Conservation (phyloP, 2,329 filamentous ascomycete species). For the Lachnellula subtilissima region DNA sequence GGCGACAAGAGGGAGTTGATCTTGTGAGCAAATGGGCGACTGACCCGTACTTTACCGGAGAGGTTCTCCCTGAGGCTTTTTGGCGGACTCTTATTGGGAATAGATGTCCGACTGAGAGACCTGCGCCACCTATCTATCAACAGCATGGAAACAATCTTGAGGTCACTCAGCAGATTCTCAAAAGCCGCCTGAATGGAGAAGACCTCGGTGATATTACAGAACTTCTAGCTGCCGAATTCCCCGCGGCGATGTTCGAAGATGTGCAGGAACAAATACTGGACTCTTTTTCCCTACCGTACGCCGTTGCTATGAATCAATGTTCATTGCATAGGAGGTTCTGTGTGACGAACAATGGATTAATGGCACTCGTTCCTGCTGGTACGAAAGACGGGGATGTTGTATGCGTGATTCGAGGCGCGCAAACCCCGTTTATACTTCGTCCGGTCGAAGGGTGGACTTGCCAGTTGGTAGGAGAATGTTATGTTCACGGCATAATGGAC, state of each 20-base stretch:
- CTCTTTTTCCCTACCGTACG: neutral
- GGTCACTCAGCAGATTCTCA: neutral
- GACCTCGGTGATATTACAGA: neutral
- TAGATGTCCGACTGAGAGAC: neutral
- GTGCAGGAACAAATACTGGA: neutral
- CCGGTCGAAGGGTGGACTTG: neutral
- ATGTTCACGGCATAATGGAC: neutral
- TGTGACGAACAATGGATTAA: neutral
- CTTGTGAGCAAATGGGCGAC: neutral
- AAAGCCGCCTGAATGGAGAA: neutral
- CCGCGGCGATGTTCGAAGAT: neutral
- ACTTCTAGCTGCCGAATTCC: neutral
- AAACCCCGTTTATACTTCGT: neutral
- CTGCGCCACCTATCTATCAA: neutral
- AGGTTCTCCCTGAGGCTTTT: neutral
- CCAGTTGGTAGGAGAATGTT: neutral
- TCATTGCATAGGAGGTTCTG: neutral
- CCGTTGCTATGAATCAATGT: neutral
- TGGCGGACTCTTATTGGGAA: neutral
- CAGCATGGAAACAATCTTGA: neutral
- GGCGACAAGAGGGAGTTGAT: neutral
- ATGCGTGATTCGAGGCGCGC: neutral
- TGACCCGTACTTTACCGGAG: neutral
- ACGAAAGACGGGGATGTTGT: neutral
- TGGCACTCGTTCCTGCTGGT: neutral